Base-by-base conservation (phyloP, 2,329 filamentous ascomycete species). In the Leptographium procerum region DNA sequence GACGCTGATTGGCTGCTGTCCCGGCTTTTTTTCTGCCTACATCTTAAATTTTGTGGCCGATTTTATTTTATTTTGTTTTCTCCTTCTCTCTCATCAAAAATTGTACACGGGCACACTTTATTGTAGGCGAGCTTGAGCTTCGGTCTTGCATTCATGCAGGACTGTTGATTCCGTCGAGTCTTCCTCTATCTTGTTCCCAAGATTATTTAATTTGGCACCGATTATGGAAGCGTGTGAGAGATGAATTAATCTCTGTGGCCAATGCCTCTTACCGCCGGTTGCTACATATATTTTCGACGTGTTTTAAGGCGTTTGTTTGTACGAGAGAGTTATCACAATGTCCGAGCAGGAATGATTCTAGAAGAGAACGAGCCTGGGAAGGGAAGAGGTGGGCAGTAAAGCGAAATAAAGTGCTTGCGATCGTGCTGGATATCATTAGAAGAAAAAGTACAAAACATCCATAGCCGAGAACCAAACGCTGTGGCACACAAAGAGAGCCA, bases 161-260 rank as follows among this genome's bases (percentile, higher is more conserved):
- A 66, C 59, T 66, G 70, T 67, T 71, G 74, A 71, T 73, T 75
- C 74, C 72, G 71, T 85, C 80, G 78, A 83, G 82, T 82, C 76
- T 76, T 81, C 81, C 83, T 86, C 84, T 86, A 86, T 86, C 82
- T 81, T 84, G 81, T 85, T 81, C 76, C 78, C 83, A 67, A 85
- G 83, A 86, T 69, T 61, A 76, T 70, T 65, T 68, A n/a, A n/a
- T 68, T 71, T 67, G 70, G 83, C 82, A 79, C 82, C 82, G 82
- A 71, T 83, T 84, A 84, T 86, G 84, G 84, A 86, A 84, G 81
- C 82, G 82, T 79, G 80, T 76, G 75, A 86, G 81, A 80, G 76
- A 67, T 72, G n/a, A 22, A 16, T 22, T 69, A 71, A 71, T 73
- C 77, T 83, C 78, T 66, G 77, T 82, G 82, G 83, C 73, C 78